These are phyloP conservation scores for Tanacetum coccineum DNA, from an alignment of 129 eudicot genomes.

Conservation along the genomic window DNA sequence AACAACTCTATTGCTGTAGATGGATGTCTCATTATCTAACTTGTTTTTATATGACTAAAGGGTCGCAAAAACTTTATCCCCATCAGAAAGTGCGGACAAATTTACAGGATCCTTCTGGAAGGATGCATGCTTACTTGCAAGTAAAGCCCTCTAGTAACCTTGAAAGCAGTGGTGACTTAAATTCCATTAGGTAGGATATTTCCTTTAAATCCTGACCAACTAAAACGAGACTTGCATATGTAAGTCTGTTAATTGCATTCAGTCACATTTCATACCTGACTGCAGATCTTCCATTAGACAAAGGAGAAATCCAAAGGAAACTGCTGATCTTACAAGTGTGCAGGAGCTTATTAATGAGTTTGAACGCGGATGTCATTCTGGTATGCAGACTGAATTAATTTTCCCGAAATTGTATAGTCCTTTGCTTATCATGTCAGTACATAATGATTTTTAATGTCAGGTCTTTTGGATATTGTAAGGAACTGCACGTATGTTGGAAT, in stretches of 20 bases:
- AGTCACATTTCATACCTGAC: conserved; percentile 1
- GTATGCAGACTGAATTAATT: conserved; percentile 32
- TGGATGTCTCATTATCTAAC: neutral
- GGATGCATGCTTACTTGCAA: conserved; percentile 94
- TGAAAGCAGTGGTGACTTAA: conserved; percentile 45
- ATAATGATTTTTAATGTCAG: conserved; percentile 30
- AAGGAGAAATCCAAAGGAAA: conserved; percentile 89
- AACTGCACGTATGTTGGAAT: conserved; percentile 93
- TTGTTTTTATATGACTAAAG: conserved; percentile 24
- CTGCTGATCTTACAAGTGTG: conserved; percentile 91
- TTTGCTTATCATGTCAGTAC: conserved; percentile 16
- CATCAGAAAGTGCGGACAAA: conserved; percentile 88
- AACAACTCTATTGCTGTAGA: neutral
- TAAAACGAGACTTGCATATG: neutral
- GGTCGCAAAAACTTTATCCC: too few species aligned
- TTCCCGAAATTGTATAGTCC: neutral
- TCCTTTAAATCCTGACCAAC: neutral
- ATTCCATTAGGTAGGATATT: conserved; percentile 57
- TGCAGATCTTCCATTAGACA: conserved; percentile 83
- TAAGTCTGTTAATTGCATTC: neutral
- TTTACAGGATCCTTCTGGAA: conserved; percentile 87
- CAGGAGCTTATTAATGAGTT: conserved; percentile 75
- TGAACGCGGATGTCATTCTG: conserved; percentile 68
- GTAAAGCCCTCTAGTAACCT: conserved; percentile 43
- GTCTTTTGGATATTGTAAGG: conserved; percentile 79